phyloP scores from a whole-genome alignment of 257 asterid genomes.

The Solanum stenotomum region DNA sequence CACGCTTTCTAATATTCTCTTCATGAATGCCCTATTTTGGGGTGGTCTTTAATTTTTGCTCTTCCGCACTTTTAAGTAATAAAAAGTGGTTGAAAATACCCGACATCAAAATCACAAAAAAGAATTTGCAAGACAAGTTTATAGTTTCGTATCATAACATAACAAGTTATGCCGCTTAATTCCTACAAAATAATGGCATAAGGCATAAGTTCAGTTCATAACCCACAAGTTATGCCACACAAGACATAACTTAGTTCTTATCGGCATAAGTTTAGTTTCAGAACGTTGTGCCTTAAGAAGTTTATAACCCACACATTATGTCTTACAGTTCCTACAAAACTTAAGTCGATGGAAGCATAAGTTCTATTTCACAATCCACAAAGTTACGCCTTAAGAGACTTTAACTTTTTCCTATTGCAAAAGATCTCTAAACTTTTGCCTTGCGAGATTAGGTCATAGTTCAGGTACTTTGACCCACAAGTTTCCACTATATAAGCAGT shows the following conservation, averaged over 20 bases:
- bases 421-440: background rate
- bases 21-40: background rate
- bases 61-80: background rate
- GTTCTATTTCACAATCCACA: background rate
- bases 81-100: too few relatives aligned
- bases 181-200: background rate
- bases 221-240: background rate
- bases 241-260: background rate
- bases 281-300: background rate
- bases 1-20: background rate
- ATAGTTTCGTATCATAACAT: background rate
- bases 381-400: background rate
- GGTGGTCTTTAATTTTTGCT: background rate
- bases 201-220: background rate
- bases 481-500: background rate
- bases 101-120: background rate
- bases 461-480: background rate
- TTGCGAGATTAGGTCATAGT: background rate
- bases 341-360: background rate
- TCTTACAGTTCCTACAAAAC: background rate
- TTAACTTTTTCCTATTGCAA: background rate
- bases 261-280: background rate
- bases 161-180: background rate
- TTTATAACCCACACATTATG: background rate
- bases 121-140: background rate